Evolutionary conservation across 1,139 yeast species (phyloP), one percentile per base, ranked within the genome.

Genomic region (Nakaseomyces nivariensis): DNA sequence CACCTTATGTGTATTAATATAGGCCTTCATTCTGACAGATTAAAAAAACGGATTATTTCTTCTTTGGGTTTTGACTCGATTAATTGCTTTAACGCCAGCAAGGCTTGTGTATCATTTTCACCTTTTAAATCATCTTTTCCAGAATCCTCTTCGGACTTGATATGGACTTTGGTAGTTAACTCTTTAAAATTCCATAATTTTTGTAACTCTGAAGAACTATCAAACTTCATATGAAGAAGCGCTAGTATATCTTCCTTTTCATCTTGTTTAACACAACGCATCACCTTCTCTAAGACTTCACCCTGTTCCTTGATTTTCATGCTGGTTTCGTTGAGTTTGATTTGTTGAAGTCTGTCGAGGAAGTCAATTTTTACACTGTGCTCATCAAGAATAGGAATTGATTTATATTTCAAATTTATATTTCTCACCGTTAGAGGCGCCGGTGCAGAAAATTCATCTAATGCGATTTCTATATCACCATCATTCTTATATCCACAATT

Each of bases 341-440:
- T 59, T 11, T 61, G 63, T 33, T 71, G 68, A 17, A 72, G 67
- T 48, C 71, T 74, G 46, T 79, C 79, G 37, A 86, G 66, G 62
- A 92, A 92, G 64, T 90, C 96, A 33, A 89, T 67, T 46, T 85
- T 68, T 4, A 92, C 74, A 59, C 88, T 84, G 46, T 75, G 74
- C 57, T 88, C 96, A 0, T 89, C 86, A 1, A 89, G 60, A 8
- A 53, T 24, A 27, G 63, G 55, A 26, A 64, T 52, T n/a, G 62
- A 60, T 34, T 74, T 71, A 50, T 76, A 67, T 3, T 72, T 29
- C 25, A 22, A n/a, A 17, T 42, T 38, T 0, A n/a, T 59, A 54
- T 71, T 70, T 13, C 67, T 61, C 47, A 74, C 62, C 26, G 67
- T 59, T 36, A 67, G 66, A 4, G 75, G 66, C 6, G 73, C 62